A percentile compares a stretch with the other conserved stretches of the same genome.
Conservation (phyloP, 305 asterid genomes). For the Fraxinus floribunda region DNA sequence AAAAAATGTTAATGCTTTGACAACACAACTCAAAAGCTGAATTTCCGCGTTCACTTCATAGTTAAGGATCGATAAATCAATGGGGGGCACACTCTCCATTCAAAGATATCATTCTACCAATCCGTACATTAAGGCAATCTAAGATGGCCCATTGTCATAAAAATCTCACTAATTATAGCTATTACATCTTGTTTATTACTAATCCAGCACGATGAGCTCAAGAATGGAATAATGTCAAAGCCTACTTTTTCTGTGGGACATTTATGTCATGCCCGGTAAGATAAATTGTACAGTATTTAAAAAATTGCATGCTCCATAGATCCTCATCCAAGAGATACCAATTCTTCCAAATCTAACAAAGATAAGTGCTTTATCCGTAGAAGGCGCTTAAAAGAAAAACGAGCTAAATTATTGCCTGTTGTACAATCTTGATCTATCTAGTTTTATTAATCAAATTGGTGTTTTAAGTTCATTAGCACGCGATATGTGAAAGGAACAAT, state of each 20-base stretch:
- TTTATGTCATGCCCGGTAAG: not conserved
- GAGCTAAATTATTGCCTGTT: not conserved
- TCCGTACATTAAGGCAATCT: conserved; percentile 28
- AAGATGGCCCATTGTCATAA: conserved; percentile 13
- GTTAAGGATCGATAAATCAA: not conserved
- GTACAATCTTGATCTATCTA: not conserved
- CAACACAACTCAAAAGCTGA: conserved; percentile 27
- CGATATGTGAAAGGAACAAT: not conserved
- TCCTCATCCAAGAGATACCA: not conserved
- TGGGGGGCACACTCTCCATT: not conserved
- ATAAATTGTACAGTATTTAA: not conserved
- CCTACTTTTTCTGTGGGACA: conserved; percentile 21
- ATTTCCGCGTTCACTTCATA: not conserved
- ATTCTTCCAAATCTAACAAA: not conserved
- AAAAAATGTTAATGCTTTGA: conserved; percentile 25
- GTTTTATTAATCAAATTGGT: not conserved
- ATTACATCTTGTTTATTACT: conserved; percentile 20
- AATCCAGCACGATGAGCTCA: conserved; percentile 28
- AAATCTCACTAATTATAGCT: conserved; percentile 7
- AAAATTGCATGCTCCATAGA: not conserved
- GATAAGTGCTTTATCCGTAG: not conserved
- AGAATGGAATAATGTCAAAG: conserved; percentile 9
- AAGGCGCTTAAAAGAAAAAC: not conserved
- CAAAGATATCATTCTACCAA: conserved; percentile 15
- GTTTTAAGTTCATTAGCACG: not conserved